A percentile compares a stretch with the other conserved stretches of the same genome.
phyloP scores from a whole-genome alignment of 2,329 filamentous ascomycete genomes.

The Rhynchosporium secalis region DNA sequence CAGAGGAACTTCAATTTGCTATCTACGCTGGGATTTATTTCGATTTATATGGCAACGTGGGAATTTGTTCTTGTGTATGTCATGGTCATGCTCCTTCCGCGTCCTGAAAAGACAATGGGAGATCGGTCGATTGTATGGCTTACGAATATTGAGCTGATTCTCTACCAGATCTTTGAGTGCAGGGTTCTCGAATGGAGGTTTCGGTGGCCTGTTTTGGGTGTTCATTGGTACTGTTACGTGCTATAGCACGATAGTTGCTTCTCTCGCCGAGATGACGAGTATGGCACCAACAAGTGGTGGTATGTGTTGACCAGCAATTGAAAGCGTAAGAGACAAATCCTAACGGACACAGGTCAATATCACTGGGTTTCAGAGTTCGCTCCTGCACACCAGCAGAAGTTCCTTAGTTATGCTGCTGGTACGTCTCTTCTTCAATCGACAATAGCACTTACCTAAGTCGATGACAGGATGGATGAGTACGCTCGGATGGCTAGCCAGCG shows the following conservation, averaged over 20 bases:
- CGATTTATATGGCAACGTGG: slow-evolving; percentile 47
- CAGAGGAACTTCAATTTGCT: slow-evolving; percentile 46
- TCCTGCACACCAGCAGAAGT: slow-evolving; percentile 49
- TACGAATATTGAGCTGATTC: neutral
- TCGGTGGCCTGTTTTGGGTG: slow-evolving; percentile 44
- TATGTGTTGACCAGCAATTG: neutral
- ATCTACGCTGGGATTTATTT: slow-evolving; percentile 46
- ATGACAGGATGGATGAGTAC: slow-evolving; percentile 47
- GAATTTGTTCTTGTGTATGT: slow-evolving; percentile 44
- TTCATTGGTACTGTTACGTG: slow-evolving; percentile 42
- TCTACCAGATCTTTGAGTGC: slow-evolving; percentile 35
- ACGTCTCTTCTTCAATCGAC: neutral
- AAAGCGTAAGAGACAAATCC: slow-evolving; percentile 46
- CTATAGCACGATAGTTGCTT: slow-evolving; percentile 32
- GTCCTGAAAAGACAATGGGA: neutral
- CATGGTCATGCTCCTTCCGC: neutral
- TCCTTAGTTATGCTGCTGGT: slow-evolving; percentile 54
- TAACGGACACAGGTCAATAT: slow-evolving; percentile 53
- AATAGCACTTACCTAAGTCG: slow-evolving; percentile 9
- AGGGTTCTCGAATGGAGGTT: slow-evolving; percentile 35
- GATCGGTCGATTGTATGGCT: neutral
- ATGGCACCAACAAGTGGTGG: slow-evolving; percentile 34
- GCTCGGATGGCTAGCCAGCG: slow-evolving; percentile 47
- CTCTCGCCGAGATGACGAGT: slow-evolving; percentile 35
- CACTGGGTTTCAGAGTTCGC: slow-evolving; percentile 59